Base-by-base conservation (phyloP, 768 basidiomycete species). In the Naganishia kalamii region DNA sequence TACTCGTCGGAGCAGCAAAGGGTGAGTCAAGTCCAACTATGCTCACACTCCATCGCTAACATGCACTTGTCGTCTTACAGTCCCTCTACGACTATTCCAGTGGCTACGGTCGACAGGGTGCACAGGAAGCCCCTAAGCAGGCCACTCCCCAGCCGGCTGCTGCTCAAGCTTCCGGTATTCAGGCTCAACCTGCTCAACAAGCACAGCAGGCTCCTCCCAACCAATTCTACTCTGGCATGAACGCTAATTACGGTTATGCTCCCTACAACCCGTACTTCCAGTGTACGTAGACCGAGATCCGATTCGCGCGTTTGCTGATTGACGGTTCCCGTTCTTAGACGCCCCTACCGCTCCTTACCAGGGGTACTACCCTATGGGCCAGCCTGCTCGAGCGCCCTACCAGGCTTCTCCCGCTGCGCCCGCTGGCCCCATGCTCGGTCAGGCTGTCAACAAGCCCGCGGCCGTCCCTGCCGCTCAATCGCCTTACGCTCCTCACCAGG, bases 211-310 rank as follows among this genome's bases (percentile, higher is more conserved):
- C 49, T 32, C 65, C 65, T 30, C 66, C 66, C n/a, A 66, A 64
- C 52, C 67, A 65, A 19, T 76, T 75, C 68, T 78, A 78, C 70
- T 63, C 72, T 59, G 67, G 69, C 43, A 74, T 75, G 68, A 75
- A 75, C 72, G 27, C 54, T 37, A 72, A 72, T 21, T 78, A 75
- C 68, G n/a, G n/a, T n/a, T 76, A 78, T 65, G 71, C 70, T 40
- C 77, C 77, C 32, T 78, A 78, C 75, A 78, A 78, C 73, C 77
- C 77, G 32, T 78, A 78, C 73, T 76, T 75, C 67, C 76, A 75
- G 64, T 77, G 74, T 75, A 54, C 70, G 76, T 69, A 41, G 25
- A 15, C 15, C 23, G 6, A 32, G 33, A 11, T 23, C 41, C 41
- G 13, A 23, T n/a, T 41, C 27, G 21, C 44, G n/a, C 13, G 23